Percentiles rank a stretch among this genome's conserved stretches.
Conservation (phyloP, 1,139 yeast species). For the Yamadazyma oceani region DNA sequence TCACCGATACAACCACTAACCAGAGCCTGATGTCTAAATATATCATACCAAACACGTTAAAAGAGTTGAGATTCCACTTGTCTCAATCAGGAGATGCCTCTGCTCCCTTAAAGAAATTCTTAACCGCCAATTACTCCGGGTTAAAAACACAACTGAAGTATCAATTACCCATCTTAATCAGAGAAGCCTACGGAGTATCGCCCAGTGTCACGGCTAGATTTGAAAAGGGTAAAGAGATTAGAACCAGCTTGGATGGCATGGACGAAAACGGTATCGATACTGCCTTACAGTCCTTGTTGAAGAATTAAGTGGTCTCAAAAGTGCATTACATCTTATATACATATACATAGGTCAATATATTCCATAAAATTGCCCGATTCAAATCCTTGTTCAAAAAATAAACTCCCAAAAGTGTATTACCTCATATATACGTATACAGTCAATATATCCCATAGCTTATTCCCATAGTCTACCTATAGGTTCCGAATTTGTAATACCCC, state of each 20-base stretch:
- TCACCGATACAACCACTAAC: too few relatives aligned
- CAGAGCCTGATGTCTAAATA: conserved; percentile 61
- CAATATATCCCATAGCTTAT: too few relatives aligned
- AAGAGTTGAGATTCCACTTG: conserved; percentile 76
- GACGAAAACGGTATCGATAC: conserved; percentile 40
- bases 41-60: conserved; percentile 63
- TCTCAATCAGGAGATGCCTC: conserved; percentile 76
- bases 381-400: too few relatives aligned
- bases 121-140: conserved; percentile 58
- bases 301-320: too few relatives aligned
- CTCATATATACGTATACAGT: too few relatives aligned
- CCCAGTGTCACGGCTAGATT: conserved; percentile 77
- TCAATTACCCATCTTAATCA: conserved; percentile 64
- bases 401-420: too few relatives aligned
- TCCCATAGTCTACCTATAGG: too few relatives aligned
- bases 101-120: conserved; percentile 61
- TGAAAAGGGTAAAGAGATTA: conserved; percentile 46
- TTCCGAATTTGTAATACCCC: conserved; percentile 58
- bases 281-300: conserved; percentile 41
- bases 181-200: conserved; percentile 72
- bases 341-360: too few relatives aligned
- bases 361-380: too few relatives aligned
- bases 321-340: too few relatives aligned
- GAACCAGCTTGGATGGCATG: conserved; percentile 45
- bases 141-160: conserved; percentile 50